Conservation (phyloP, 192 early-diverging fungal genomes). For the Phlyctochytrium arcticum region DNA sequence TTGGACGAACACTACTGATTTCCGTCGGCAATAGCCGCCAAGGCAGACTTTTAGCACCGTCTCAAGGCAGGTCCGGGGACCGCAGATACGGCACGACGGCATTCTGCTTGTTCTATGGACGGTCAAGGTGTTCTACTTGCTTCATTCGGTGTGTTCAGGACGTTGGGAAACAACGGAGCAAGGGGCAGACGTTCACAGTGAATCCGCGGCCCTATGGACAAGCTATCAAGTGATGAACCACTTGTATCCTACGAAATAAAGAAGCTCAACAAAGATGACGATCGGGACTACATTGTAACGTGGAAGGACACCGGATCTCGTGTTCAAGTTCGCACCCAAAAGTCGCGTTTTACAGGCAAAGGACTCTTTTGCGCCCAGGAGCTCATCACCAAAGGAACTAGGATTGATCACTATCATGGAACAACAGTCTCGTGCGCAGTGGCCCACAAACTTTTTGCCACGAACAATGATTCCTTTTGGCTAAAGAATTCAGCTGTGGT, state of each 20-base stretch:
- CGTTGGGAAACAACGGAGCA: too few species aligned
- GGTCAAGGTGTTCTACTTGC: too few species aligned
- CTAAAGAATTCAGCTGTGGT: not conserved
- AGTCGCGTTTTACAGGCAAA: constrained; percentile 12
- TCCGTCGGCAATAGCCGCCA: too few species aligned
- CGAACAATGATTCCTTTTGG: constrained; percentile 17
- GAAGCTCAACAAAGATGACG: not conserved
- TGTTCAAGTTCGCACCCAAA: constrained; percentile 1
- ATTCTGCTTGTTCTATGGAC: too few species aligned
- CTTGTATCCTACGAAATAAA: not conserved
- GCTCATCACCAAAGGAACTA: constrained; percentile 4
- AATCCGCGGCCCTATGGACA: too few species aligned
- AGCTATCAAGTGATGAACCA: not conserved
- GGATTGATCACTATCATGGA: constrained; percentile 24
- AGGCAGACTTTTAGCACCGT: too few species aligned
- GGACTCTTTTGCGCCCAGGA: constrained; percentile 24
- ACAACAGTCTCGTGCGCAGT: not conserved
- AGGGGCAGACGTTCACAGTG: too few species aligned
- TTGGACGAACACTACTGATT: too few species aligned
- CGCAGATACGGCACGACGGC: too few species aligned
- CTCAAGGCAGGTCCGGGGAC: too few species aligned
- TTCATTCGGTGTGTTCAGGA: too few species aligned
- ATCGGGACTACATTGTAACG: constrained; percentile 4
- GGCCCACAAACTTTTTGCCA: not conserved
- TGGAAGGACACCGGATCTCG: not conserved